Evolutionary conservation across 805 yeast species (phyloP), one percentile per base, ranked within the genome.

Genomic region (Schwanniomyces vanrijiae): DNA sequence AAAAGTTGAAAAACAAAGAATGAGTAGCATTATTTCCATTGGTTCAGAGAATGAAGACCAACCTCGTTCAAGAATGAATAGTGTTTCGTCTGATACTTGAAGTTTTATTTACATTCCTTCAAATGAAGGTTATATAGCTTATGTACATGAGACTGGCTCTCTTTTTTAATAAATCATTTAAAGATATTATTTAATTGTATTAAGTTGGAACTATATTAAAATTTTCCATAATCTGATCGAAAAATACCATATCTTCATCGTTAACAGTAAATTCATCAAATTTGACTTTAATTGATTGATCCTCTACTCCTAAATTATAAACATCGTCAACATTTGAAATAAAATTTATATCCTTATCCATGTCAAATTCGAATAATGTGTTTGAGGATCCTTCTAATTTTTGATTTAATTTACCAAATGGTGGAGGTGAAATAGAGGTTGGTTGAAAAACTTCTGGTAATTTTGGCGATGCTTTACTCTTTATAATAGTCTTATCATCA

Each of bases 241-340:
- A 55, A 45, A 58, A 58, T 14, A 43, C 14, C 34, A 57, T 42
- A 38, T 60, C 64, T 29, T 55, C 64, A 2, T 50, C 51, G 1
- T 55, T 58, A 6, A 57, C 52, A 11, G 43, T 29, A 25, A 49
- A 44, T 4, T 31, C 21, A 13, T 47, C 50, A 37, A 16, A 22
- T 20, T 20, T 16, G 10, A 16, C 19, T 11, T 31, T 31, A 2
- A 31, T 14, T 31, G 45, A 10, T 16, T 31, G 35, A 31, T 31
- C 35, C 16, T 31, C 35, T 3, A 11, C 20, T 31, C 20, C 20
- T 16, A 37, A 18, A 31, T 31, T 31, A 7, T 31, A 20, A 31
- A 31, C 35, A 11, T 31, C 35, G n/a, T 28, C 24, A 37, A 13
- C 42, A 9, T 35, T 40, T 6, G 45, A 19, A 16, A 20, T 31